These are phyloP conservation scores for Camelina laxa DNA, from an alignment of 345 rosid species.

Conservation along the genomic window DNA sequence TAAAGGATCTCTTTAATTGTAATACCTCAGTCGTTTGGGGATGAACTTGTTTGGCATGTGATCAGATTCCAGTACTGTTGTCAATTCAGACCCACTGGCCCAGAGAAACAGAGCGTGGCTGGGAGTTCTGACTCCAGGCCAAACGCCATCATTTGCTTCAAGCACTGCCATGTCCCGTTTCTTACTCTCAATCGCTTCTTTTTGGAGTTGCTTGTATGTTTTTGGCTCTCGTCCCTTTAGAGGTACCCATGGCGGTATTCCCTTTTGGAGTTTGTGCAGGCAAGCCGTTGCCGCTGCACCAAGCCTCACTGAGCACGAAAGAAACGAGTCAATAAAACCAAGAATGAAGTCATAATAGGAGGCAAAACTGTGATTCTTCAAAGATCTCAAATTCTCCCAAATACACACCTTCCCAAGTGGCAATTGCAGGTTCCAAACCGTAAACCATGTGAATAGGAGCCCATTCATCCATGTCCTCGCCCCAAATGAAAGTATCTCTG, in stretches of 20 bases:
- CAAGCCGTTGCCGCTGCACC: conserved; percentile 86
- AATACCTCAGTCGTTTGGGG: conserved; percentile 80
- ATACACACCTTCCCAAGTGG: conserved; percentile 91
- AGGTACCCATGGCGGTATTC: conserved; percentile 90
- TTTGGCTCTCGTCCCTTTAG: conserved; percentile 76
- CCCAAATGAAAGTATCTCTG: conserved; percentile 92
- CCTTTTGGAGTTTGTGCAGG: conserved; percentile 87
- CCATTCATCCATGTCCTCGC: conserved; percentile 96
- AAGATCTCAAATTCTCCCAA: conserved; percentile 2
- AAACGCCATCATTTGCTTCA: conserved; percentile 82
- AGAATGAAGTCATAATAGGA: not conserved
- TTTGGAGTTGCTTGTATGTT: conserved; percentile 77
- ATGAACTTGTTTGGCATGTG: conserved; percentile 96
- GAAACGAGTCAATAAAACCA: conserved; percentile 7
- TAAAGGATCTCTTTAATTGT: not conserved
- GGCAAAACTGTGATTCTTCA: conserved; percentile 1
- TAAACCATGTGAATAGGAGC: conserved; percentile 95
- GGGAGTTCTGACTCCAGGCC: conserved; percentile 91
- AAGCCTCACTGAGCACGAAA: conserved; percentile 68
- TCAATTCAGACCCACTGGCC: conserved; percentile 92
- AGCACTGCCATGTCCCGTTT: conserved; percentile 84
- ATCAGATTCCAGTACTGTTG: conserved; percentile 72
- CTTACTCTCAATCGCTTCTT: conserved; percentile 85
- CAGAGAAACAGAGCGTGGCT: conserved; percentile 92
- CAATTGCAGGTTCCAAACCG: conserved; percentile 90